Conservation (phyloP, 2,329 filamentous ascomycete genomes). For the Trichoderma semiorbis region DNA sequence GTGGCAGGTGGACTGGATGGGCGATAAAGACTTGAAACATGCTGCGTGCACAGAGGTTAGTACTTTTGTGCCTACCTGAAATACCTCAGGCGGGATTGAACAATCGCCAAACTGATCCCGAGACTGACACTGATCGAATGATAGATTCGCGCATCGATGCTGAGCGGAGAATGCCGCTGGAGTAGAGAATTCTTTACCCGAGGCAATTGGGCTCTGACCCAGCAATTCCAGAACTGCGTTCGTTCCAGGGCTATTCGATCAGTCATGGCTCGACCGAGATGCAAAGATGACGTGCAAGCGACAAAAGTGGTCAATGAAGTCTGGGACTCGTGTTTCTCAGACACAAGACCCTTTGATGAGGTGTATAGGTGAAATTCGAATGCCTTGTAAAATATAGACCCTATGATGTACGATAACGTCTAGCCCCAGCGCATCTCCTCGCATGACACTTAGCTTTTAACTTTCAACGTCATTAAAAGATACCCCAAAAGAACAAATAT, state of each 20-base stretch:
- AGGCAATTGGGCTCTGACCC: slow-evolving; percentile 82
- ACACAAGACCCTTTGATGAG: slow-evolving; percentile 94
- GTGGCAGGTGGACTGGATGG: slow-evolving; percentile 83
- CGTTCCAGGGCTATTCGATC: slow-evolving; percentile 75
- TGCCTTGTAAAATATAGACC: slow-evolving; percentile 13
- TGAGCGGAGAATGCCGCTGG: slow-evolving; percentile 93
- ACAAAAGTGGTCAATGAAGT: slow-evolving; percentile 89
- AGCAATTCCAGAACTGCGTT: slow-evolving; percentile 93
- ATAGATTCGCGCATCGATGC: slow-evolving; percentile 85
- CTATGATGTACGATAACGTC: slow-evolving; percentile 26
- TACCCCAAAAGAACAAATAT: slow-evolving; percentile 20
- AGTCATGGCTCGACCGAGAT: slow-evolving; percentile 71
- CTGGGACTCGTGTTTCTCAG: slow-evolving; percentile 96
- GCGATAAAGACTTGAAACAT: slow-evolving; percentile 71
- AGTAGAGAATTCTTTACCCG: slow-evolving; percentile 78
- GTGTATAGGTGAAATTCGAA: slow-evolving; percentile 67
- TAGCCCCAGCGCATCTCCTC: slow-evolving; percentile 20
- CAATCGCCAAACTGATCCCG: not conserved
- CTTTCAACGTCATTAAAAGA: slow-evolving; percentile 18
- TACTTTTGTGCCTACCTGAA: not conserved
- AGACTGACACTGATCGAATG: not conserved
- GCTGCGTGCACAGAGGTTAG: slow-evolving; percentile 88
- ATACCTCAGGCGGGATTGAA: not conserved
- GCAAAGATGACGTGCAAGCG: slow-evolving; percentile 83
- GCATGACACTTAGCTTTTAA: slow-evolving; percentile 18